phyloP scores from a whole-genome alignment of 805 yeast genomes.

The Pichia pseudocactophila region DNA sequence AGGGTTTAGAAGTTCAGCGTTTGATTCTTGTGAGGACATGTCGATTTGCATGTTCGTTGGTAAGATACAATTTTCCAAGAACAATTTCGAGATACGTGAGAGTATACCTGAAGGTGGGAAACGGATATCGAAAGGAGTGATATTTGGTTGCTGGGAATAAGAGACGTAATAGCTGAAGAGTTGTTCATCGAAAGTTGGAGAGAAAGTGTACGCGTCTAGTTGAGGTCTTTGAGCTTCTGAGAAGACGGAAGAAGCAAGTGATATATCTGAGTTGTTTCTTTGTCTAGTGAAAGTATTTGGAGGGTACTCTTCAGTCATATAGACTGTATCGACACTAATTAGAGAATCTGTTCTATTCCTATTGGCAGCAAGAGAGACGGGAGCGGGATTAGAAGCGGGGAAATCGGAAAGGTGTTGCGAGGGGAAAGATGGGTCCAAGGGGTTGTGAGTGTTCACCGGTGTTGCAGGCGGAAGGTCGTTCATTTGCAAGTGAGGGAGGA shows the following conservation, averaged over 20 bases:
- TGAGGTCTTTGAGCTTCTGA: slow-evolving; percentile 12
- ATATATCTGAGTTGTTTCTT: slow-evolving; percentile 15
- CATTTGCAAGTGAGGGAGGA: too few relatives aligned
- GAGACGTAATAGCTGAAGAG: slow-evolving; percentile 39
- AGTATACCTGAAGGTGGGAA: slow-evolving; percentile 64
- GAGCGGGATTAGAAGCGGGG: neutral
- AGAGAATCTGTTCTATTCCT: slow-evolving; percentile 12
- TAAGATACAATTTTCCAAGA: slow-evolving; percentile 28
- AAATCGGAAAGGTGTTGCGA: neutral
- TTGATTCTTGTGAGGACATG: slow-evolving; percentile 13
- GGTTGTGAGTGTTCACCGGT: neutral
- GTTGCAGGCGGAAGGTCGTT: too few relatives aligned
- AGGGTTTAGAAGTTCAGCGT: slow-evolving; percentile 23
- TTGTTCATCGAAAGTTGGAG: slow-evolving; percentile 35
- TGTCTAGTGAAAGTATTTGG: slow-evolving; percentile 3
- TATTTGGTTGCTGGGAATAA: slow-evolving; percentile 46
- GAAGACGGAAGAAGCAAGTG: slow-evolving; percentile 17
- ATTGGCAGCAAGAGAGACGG: too few relatives aligned
- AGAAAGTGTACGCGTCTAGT: slow-evolving; percentile 22
- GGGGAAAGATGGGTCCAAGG: neutral
- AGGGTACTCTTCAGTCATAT: slow-evolving; percentile 1
- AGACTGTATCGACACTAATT: slow-evolving; percentile 6
- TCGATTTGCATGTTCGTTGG: slow-evolving; percentile 20
- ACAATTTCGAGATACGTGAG: slow-evolving; percentile 49
- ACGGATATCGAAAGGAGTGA: slow-evolving; percentile 57